phyloP scores from a whole-genome alignment of 208 protist species.

The Angomonas desouzai region DNA sequence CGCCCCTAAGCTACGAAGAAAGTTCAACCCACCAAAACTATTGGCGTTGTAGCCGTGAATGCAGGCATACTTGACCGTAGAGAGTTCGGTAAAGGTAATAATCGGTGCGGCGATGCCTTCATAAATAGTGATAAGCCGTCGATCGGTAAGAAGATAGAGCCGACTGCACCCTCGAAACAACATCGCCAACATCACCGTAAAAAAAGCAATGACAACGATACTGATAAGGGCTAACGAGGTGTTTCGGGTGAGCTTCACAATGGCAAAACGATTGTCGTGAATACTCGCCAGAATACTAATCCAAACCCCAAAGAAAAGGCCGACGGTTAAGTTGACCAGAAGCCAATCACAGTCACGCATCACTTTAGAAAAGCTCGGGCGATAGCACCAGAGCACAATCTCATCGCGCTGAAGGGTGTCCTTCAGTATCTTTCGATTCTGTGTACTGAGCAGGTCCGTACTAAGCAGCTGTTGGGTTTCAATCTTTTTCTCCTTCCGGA shows the following conservation, averaged over 20 bases:
- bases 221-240: conserved; percentile 36
- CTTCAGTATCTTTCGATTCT: conserved; percentile 29
- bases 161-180: conserved; percentile 31
- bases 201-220: conserved; percentile 24
- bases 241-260: conserved; percentile 29
- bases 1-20: neutral
- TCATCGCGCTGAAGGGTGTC: conserved; percentile 36
- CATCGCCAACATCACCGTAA: conserved; percentile 30
- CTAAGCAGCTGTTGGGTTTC: conserved; percentile 50
- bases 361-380: conserved; percentile 30
- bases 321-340: conserved; percentile 27
- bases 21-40: conserved; percentile 1
- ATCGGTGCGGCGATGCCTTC: conserved; percentile 34
- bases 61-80: conserved; percentile 33
- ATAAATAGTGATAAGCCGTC: conserved; percentile 48
- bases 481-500: conserved; percentile 27
- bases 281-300: conserved; percentile 37
- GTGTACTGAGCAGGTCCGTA: conserved; percentile 26
- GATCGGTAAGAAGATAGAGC: conserved; percentile 50
- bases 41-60: conserved; percentile 40
- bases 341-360: conserved; percentile 51
- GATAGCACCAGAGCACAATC: conserved; percentile 44
- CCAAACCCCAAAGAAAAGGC: conserved; percentile 42
- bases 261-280: conserved; percentile 25
- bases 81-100: conserved; percentile 38